Conservation (phyloP, 1,284 basidiomycete species). For the Rhodotorula sp. region DNA sequence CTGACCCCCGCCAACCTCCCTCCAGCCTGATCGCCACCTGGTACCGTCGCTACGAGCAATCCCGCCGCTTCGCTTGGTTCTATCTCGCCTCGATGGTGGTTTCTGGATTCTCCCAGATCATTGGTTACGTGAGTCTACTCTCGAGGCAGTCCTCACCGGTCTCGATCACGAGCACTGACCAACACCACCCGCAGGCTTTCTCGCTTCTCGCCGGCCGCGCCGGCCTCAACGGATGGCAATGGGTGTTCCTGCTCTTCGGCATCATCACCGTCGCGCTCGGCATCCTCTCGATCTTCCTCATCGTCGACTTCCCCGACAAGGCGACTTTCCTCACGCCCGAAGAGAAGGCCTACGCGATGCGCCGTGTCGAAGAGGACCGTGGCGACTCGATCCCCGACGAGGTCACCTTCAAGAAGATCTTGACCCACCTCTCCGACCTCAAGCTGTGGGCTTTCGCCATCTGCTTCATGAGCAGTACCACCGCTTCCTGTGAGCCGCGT, state of each 20-base stretch:
- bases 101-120: conserved; percentile 50
- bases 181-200: conserved; percentile 43
- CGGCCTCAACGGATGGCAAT: conserved; percentile 47
- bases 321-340: conserved; percentile 52
- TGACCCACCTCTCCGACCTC: conserved; percentile 48
- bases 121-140: not conserved
- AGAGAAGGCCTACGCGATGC: conserved; percentile 49
- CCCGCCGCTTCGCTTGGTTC: conserved; percentile 50
- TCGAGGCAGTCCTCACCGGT: not conserved
- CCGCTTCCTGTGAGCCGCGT: conserved; percentile 13
- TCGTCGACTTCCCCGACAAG: conserved; percentile 54
- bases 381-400: conserved; percentile 51
- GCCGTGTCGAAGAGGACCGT: conserved; percentile 53
- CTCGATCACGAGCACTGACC: not conserved
- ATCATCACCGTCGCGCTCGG: conserved; percentile 48
- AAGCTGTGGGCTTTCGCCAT: conserved; percentile 54
- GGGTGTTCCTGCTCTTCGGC: conserved; percentile 43
- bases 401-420: conserved; percentile 48
- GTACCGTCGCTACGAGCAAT: conserved; percentile 54
- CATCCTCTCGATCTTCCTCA: conserved; percentile 42
- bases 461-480: conserved; percentile 45
- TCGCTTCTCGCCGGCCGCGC: conserved; percentile 40
- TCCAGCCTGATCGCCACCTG: conserved; percentile 50
- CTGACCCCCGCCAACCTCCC: conserved; percentile 24
- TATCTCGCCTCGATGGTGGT: conserved; percentile 51